Conservation (phyloP, 1,284 basidiomycete species). For the Sanghuangporus baumii region DNA sequence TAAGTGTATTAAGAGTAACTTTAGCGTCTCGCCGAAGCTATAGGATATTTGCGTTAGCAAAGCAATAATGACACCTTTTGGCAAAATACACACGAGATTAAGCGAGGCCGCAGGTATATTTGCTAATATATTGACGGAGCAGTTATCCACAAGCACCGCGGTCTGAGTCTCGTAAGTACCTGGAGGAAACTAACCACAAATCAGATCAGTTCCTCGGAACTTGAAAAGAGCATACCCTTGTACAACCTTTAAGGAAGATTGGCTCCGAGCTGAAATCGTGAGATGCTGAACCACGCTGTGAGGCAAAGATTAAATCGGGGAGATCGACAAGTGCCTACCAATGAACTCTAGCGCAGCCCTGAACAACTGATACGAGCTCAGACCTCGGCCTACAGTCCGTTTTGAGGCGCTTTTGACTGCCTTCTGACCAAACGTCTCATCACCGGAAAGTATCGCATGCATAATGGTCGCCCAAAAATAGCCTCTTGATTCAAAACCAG, state of each 20-base stretch:
- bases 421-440: conserved; percentile 37
- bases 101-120: conserved; percentile 69
- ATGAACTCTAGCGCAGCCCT: conserved; percentile 77
- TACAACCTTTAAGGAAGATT: conserved; percentile 49
- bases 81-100: conserved; percentile 47
- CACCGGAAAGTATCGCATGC: conserved; percentile 68
- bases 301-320: neutral
- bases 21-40: conserved; percentile 76
- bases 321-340: conserved; percentile 37
- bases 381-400: conserved; percentile 57
- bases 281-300: conserved; percentile 43
- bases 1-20: conserved; percentile 60
- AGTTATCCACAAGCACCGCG: conserved; percentile 76
- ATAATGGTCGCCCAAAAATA: conserved; percentile 69
- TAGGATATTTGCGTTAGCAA: neutral
- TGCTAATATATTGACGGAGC: conserved; percentile 77
- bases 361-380: conserved; percentile 87
- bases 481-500: conserved; percentile 64
- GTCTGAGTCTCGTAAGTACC: conserved; percentile 49
- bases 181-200: conserved; percentile 41
- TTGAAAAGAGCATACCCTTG: conserved; percentile 33
- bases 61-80: neutral
- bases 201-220: conserved; percentile 9
- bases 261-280: conserved; percentile 63
- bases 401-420: conserved; percentile 38